Percentiles rank a stretch among this genome's conserved stretches.
Evolutionary conservation across 805 yeast species (phyloP).

Genomic region (Starmerella geochares): DNA sequence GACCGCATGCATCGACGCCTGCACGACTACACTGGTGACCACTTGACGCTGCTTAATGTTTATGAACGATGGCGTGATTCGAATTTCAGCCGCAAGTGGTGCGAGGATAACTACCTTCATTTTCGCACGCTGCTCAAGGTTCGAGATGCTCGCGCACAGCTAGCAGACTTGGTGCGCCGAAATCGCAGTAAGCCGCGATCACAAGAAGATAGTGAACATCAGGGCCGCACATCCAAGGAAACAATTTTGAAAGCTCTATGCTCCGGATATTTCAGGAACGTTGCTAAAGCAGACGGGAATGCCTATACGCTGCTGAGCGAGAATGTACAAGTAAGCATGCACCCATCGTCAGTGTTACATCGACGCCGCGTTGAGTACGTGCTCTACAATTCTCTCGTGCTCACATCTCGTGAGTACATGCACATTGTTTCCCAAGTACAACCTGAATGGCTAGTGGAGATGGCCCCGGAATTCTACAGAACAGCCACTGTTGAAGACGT

Average conservation of each 20-base stretch:
- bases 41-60: conserved; percentile 70
- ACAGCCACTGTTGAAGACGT: not conserved
- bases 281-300: conserved; percentile 41
- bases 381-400: conserved; percentile 70
- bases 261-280: conserved; percentile 60
- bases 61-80: conserved; percentile 67
- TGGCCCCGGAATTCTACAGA: conserved; percentile 62
- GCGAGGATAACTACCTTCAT: conserved; percentile 70
- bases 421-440: conserved; percentile 59
- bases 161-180: conserved; percentile 39
- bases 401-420: conserved; percentile 84
- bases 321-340: conserved; percentile 50
- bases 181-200: conserved; percentile 26
- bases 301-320: conserved; percentile 33
- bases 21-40: conserved; percentile 69
- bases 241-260: conserved; percentile 46
- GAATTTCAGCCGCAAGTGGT: conserved; percentile 57
- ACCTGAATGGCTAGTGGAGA: conserved; percentile 61
- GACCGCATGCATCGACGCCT: conserved; percentile 57
- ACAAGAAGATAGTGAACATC: conserved; percentile 21
- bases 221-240: conserved; percentile 29
- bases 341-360: conserved; percentile 72
- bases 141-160: conserved; percentile 67
- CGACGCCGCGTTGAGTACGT: conserved; percentile 63
- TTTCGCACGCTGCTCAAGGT: conserved; percentile 68